These are phyloP conservation scores for Alnus rubra DNA, from an alignment of 306 rosid species.

Conservation along the genomic window DNA sequence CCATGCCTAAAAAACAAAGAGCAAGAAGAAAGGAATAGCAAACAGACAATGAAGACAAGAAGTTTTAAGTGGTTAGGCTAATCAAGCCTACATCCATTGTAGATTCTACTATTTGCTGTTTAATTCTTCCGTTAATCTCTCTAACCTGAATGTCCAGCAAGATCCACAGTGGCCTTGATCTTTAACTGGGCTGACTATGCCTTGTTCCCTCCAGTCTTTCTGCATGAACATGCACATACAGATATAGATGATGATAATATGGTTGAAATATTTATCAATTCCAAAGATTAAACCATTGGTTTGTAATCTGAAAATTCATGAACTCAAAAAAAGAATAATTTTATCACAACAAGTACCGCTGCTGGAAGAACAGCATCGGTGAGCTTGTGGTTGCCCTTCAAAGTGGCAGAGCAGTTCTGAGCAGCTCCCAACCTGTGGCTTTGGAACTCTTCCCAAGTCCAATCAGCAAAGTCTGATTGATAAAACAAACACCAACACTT, in stretches of 20 bases:
- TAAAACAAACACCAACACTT: not conserved
- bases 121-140: too few species aligned
- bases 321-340: too few species aligned
- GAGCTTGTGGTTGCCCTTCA: slow-evolving; percentile 65
- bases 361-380: slow-evolving; percentile 60
- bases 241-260: not conserved
- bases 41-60: too few species aligned
- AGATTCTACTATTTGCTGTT: too few species aligned
- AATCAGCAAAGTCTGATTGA: slow-evolving; percentile 72
- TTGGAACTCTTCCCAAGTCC: slow-evolving; percentile 92
- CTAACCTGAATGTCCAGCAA: slow-evolving; percentile 73
- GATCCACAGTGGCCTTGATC: slow-evolving; percentile 78
- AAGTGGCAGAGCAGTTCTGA: slow-evolving; percentile 95
- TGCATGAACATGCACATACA: slow-evolving; percentile 30
- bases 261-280: not conserved
- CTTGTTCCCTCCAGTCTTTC: slow-evolving; percentile 92
- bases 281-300: not conserved
- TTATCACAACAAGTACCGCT: slow-evolving; percentile 35
- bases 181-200: slow-evolving; percentile 77
- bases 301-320: not conserved
- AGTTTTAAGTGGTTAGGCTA: too few species aligned
- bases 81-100: too few species aligned
- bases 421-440: slow-evolving; percentile 80
- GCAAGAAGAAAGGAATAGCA: too few species aligned
- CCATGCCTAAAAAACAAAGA: too few species aligned